Conservation (phyloP, 2,329 filamentous ascomycete genomes). For the Trichoderma hamatum region DNA sequence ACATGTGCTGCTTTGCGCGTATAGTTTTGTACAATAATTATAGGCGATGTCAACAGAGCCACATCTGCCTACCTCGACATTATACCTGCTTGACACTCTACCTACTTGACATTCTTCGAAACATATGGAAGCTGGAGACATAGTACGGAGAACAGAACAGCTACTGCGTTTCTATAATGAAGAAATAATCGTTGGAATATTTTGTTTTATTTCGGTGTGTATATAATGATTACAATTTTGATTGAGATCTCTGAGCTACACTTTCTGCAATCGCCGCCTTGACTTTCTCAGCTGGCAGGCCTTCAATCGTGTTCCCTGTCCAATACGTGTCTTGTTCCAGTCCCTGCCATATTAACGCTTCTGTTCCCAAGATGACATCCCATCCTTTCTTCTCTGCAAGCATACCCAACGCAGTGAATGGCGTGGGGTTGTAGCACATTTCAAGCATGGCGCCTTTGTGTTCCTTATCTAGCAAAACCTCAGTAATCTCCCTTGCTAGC, state of each 20-base stretch:
- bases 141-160: neutral
- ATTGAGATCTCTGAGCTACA: constrained; percentile 18
- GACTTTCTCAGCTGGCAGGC: constrained; percentile 15
- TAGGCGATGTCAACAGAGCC: neutral
- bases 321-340: constrained; percentile 23
- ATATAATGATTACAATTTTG: neutral
- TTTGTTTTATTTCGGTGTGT: neutral
- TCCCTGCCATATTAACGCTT: constrained; percentile 22
- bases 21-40: neutral
- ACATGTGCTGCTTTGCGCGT: neutral
- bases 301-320: constrained; percentile 15
- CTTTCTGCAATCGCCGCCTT: constrained; percentile 12
- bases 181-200: neutral
- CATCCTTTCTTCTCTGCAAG: constrained; percentile 20
- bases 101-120: neutral
- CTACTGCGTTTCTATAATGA: neutral
- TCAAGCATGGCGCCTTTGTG: constrained; percentile 23
- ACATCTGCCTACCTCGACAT: neutral
- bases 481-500: constrained; percentile 3
- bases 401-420: constrained; percentile 15
- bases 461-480: constrained; percentile 11
- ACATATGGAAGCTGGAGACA: neutral
- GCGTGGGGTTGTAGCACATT: constrained; percentile 21
- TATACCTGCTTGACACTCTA: no score
- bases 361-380: constrained; percentile 18